phyloP scores from a whole-genome alignment of 2,329 filamentous ascomycete genomes.

The Ophiostoma piceae region DNA sequence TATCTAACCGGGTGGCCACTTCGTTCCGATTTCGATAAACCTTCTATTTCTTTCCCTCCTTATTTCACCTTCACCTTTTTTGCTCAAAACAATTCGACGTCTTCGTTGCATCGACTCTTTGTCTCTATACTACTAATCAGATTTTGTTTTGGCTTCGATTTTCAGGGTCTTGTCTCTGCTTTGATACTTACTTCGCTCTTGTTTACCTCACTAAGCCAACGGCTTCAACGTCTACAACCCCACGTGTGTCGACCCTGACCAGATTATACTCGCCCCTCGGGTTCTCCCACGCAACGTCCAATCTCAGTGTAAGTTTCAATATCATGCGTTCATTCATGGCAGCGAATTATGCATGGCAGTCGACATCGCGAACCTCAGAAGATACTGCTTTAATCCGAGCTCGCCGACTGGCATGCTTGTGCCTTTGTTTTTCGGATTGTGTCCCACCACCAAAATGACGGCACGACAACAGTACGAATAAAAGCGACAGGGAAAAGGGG shows the following conservation, averaged over 20 bases:
- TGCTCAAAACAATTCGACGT: neutral
- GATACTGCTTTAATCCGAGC: neutral
- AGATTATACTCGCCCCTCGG: neutral
- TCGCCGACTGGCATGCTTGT: slow-evolving; percentile 7
- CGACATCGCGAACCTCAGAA: neutral
- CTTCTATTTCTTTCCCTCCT: neutral
- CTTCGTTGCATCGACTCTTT: neutral
- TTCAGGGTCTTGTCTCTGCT: neutral
- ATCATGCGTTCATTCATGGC: neutral
- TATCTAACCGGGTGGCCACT: neutral
- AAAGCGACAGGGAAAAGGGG: neutral
- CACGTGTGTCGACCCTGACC: neutral
- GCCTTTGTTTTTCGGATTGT: neutral
- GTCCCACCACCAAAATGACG: neutral
- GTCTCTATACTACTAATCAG: neutral
- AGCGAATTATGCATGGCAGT: neutral
- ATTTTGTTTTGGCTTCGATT: neutral
- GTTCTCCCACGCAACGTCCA: neutral
- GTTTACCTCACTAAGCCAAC: neutral
- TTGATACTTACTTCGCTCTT: neutral
- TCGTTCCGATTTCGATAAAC: neutral
- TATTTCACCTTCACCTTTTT: neutral
- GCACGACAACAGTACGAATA: neutral
- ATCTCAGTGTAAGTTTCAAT: neutral
- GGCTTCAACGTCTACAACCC: neutral